Evolutionary conservation across 176 grass and related monocot genomes (phyloP).

Genomic region (Secale cereale): DNA sequence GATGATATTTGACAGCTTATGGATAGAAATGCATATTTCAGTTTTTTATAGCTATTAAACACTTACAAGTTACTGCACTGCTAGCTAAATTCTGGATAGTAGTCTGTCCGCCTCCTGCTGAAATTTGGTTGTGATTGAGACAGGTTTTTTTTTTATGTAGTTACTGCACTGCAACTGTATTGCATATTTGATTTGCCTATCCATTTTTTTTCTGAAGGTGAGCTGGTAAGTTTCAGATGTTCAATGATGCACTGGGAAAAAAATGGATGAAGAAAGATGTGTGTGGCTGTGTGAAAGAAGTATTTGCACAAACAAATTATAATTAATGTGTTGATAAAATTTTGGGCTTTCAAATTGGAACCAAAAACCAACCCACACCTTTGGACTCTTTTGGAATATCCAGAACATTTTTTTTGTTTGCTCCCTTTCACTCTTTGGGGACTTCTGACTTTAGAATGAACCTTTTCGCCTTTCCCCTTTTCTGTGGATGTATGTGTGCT

Average conservation of each 20-base stretch:
- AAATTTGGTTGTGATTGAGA: neutral
- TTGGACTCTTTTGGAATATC: neutral
- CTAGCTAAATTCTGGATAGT: neutral
- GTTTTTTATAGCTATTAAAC: neutral
- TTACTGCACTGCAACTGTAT: neutral
- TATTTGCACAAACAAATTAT: slow-evolving; percentile 40
- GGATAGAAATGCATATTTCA: neutral
- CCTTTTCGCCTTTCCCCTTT: too few relatives aligned
- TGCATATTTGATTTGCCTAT: neutral
- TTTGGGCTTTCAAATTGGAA: neutral
- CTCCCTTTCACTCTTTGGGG: neutral
- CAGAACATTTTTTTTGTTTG: neutral
- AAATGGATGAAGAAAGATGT: slow-evolving; percentile 70
- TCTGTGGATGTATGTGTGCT: too few relatives aligned
- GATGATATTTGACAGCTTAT: neutral
- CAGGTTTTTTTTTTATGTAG: too few relatives aligned
- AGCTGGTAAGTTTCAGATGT: slow-evolving; percentile 46
- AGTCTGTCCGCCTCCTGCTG: neutral
- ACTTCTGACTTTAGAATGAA: neutral
- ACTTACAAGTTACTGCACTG: neutral
- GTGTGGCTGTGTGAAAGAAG: slow-evolving; percentile 73
- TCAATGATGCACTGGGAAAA: slow-evolving; percentile 77
- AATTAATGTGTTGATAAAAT: too few relatives aligned
- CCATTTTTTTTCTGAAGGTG: neutral
- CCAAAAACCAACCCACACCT: neutral